A percentile compares a stretch with the other conserved stretches of the same genome.
These are phyloP conservation scores for Collybiopsis confluens DNA, from an alignment of 768 basidiomycete species.

Conservation along the genomic window DNA sequence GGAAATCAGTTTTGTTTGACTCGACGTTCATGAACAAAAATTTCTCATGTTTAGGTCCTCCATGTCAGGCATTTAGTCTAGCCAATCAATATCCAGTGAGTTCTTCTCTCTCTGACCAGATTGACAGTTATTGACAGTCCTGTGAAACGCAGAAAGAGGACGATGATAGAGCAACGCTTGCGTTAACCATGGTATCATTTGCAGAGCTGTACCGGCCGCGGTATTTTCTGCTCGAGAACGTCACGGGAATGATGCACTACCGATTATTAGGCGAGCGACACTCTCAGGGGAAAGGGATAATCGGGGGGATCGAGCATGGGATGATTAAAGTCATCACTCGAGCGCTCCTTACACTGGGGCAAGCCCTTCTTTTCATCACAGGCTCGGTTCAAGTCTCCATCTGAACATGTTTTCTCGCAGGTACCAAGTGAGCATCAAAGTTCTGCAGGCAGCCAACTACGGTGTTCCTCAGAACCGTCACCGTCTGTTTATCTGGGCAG, in stretches of 20 bases:
- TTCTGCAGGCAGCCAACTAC: slow-evolving; percentile 68
- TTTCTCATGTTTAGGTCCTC: slow-evolving; percentile 57
- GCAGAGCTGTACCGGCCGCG: slow-evolving; percentile 60
- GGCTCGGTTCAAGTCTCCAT: too few relatives aligned
- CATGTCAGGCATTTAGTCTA: slow-evolving; percentile 68
- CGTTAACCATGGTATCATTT: slow-evolving; percentile 68
- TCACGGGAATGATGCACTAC: slow-evolving; percentile 53
- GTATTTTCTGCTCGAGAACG: slow-evolving; percentile 72
- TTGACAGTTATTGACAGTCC: not conserved
- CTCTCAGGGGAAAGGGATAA: too few relatives aligned
- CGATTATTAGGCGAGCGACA: slow-evolving; percentile 32
- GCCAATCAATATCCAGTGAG: slow-evolving; percentile 60
- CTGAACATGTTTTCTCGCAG: slow-evolving; percentile 22
- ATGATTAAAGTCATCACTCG: slow-evolving; percentile 39
- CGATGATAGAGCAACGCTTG: slow-evolving; percentile 59
- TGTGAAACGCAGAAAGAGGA: slow-evolving; percentile 41
- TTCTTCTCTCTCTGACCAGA: not conserved
- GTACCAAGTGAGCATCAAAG: slow-evolving; percentile 62
- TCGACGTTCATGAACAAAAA: too few relatives aligned
- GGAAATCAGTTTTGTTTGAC: too few relatives aligned
- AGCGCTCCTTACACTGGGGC: slow-evolving; percentile 62
- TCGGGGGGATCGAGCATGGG: too few relatives aligned
- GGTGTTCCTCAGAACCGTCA: slow-evolving; percentile 67
- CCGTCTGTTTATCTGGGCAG: slow-evolving; percentile 67
- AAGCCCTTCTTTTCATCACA: slow-evolving; percentile 16